Conservation (phyloP, 129 eudicot genomes). For the Arctium lappa region DNA sequence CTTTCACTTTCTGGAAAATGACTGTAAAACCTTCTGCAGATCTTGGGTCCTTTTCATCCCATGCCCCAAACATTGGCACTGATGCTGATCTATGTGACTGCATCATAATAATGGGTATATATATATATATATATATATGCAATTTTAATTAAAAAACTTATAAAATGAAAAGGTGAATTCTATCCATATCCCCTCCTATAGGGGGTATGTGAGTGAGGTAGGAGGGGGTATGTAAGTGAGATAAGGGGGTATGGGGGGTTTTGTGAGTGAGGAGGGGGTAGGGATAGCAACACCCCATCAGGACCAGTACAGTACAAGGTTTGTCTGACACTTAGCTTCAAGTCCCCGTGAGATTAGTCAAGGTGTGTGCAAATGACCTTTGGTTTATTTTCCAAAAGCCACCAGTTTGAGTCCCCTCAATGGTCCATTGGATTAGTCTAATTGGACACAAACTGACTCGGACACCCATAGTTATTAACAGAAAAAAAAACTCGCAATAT, state of each 20-base stretch:
- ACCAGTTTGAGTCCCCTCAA: neutral
- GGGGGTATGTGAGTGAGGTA: too few relatives aligned
- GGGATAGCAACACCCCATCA: too few relatives aligned
- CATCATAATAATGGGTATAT: neutral
- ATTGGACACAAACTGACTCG: neutral
- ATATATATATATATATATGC: neutral
- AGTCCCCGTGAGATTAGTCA: too few relatives aligned
- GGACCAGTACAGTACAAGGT: too few relatives aligned
- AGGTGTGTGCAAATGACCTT: neutral
- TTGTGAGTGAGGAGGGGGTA: too few relatives aligned
- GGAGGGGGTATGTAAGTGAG: too few relatives aligned
- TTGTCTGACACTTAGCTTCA: too few relatives aligned
- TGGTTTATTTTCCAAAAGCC: neutral
- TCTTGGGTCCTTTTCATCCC: constrained; percentile 69
- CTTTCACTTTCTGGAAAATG: constrained; percentile 69
- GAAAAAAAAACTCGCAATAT: neutral
- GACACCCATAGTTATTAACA: neutral
- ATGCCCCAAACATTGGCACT: constrained; percentile 83
- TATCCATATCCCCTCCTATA: too few relatives aligned
- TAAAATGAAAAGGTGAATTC: too few relatives aligned
- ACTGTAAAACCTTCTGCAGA: constrained; percentile 79
- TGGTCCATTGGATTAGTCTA: neutral
- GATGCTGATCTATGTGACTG: constrained; percentile 72
- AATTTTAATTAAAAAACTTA: too few relatives aligned
- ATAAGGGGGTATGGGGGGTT: too few relatives aligned